These are phyloP conservation scores for Vittaforma corneae DNA, from an alignment of 371 early-diverging fungal genomes.

Conservation along the genomic window DNA sequence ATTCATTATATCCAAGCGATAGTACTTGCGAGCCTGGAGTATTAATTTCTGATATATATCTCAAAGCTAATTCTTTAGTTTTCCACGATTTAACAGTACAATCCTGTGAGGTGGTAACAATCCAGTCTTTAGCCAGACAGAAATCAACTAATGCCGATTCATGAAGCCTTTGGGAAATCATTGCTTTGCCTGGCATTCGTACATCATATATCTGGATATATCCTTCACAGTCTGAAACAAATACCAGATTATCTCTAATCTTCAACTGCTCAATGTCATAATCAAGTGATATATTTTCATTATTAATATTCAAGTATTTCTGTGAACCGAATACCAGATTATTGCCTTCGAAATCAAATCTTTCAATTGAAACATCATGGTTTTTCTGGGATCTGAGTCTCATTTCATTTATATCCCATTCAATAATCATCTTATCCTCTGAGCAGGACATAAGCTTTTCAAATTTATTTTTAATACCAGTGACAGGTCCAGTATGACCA, in stretches of 20 bases:
- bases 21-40: no score
- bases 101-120: not conserved
- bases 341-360: not conserved
- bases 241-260: not conserved
- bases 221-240: conserved; percentile 16
- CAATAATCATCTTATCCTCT: conserved; percentile 30
- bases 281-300: conserved; percentile 5
- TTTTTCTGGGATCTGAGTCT: conserved; percentile 2
- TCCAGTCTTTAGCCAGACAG: not conserved
- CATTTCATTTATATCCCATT: conserved; percentile 40
- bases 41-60: no score
- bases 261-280: conserved; percentile 15
- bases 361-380: not conserved
- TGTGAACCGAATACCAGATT: not conserved
- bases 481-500: conserved; percentile 33
- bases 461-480: not conserved
- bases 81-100: not conserved
- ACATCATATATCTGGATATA: conserved; percentile 21
- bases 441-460: conserved; percentile 24
- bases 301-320: conserved; percentile 5
- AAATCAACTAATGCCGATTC: conserved; percentile 4
- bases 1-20: no score
- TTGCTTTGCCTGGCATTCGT: not conserved
- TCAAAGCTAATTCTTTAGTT: no score
- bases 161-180: conserved; percentile 14